Conservation (phyloP, 345 rosid species). For the Aquilaria sinensis region DNA sequence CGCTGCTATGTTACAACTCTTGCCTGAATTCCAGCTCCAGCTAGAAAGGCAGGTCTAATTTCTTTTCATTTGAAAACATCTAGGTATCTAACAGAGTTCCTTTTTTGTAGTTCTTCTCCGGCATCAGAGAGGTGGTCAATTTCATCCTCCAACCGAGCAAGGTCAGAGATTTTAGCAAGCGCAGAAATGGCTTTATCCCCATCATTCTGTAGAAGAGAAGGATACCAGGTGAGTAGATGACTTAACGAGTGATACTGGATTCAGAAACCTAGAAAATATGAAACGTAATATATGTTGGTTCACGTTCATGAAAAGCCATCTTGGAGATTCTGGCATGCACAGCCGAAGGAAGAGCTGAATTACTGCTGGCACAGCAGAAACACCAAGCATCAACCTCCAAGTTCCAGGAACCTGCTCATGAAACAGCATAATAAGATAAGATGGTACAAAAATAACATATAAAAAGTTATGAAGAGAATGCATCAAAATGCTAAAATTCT, state of each 20-base stretch:
- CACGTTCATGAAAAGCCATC: constrained; percentile 97
- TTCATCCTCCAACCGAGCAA: constrained; percentile 82
- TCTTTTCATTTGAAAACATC: constrained; percentile 82
- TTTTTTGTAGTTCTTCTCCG: constrained; percentile 58
- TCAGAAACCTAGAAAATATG: too few relatives aligned
- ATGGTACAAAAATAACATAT: too few relatives aligned
- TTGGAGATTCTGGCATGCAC: constrained; percentile 91
- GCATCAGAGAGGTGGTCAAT: constrained; percentile 61
- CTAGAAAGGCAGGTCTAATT: constrained; percentile 78
- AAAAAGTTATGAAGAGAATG: too few relatives aligned
- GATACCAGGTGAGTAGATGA: too few relatives aligned
- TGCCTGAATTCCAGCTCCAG: constrained; percentile 99
- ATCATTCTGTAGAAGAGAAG: constrained; percentile 29
- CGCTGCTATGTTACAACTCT: neutral
- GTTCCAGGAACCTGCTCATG: constrained; percentile 84
- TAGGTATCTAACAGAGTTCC: constrained; percentile 35
- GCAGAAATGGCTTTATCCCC: constrained; percentile 48
- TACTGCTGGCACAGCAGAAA: constrained; percentile 84
- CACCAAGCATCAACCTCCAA: constrained; percentile 99
- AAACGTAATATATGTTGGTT: too few relatives aligned
- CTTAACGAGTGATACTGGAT: too few relatives aligned
- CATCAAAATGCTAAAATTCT: too few relatives aligned
- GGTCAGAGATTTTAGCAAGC: constrained; percentile 61
- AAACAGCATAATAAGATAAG: constrained; percentile 10
- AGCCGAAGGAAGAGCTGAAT: constrained; percentile 71